phyloP scores from a whole-genome alignment of 2,329 filamentous ascomycete species.

The Aureobasidium zeae region DNA sequence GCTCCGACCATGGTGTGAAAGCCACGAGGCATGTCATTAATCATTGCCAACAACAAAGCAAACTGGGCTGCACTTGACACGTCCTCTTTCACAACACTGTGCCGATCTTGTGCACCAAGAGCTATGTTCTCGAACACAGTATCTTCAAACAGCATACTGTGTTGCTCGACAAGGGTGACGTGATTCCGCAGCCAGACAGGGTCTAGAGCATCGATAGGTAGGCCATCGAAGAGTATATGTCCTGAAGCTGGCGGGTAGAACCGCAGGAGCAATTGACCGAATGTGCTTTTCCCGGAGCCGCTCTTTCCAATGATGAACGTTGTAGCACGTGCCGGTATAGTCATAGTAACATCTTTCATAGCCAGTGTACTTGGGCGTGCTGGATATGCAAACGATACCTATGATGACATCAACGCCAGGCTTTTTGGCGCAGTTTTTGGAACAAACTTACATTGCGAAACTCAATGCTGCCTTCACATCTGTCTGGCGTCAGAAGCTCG shows the following conservation, averaged over 20 bases:
- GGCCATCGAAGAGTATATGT: conserved; percentile 58
- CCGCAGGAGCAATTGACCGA: conserved; percentile 68
- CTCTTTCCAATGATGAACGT: conserved; percentile 79
- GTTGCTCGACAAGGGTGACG: conserved; percentile 73
- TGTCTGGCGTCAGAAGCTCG: conserved; percentile 22
- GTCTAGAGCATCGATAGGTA: conserved; percentile 53
- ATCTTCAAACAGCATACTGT: conserved; percentile 71
- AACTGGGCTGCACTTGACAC: conserved; percentile 55
- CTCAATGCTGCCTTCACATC: conserved; percentile 58
- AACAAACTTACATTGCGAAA: conserved; percentile 53
- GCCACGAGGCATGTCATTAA: conserved; percentile 58
- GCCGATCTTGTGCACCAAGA: conserved; percentile 51
- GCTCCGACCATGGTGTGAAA: conserved; percentile 62
- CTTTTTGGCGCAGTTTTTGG: conserved; percentile 3
- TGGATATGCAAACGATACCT: conserved; percentile 78
- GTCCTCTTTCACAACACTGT: conserved; percentile 43
- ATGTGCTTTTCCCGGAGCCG: conserved; percentile 85
- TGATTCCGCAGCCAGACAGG: conserved; percentile 66
- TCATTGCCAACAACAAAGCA: conserved; percentile 58
- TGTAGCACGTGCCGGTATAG: conserved; percentile 60
- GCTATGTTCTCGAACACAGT: conserved; percentile 69
- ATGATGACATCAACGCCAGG: neutral
- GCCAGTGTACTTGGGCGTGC: conserved; percentile 52
- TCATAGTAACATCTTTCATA: conserved; percentile 46
- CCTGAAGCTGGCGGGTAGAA: conserved; percentile 64